These are phyloP conservation scores for Cardiospermum halicacabum DNA, from an alignment of 345 rosid species.

Conservation along the genomic window DNA sequence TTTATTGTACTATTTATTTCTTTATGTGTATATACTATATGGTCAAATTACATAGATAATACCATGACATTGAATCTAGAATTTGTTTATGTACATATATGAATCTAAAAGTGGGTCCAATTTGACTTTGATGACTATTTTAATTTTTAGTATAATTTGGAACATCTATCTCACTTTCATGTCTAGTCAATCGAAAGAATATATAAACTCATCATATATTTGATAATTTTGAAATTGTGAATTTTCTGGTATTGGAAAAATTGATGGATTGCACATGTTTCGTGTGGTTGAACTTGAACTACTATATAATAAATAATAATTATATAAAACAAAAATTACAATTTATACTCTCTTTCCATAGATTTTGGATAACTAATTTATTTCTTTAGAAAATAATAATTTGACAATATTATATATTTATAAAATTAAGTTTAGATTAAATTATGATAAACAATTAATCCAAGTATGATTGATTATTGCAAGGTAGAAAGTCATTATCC, in stretches of 20 bases:
- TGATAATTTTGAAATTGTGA: background rate
- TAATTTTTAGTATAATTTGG: background rate
- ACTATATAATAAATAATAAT: background rate
- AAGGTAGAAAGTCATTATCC: constrained; percentile 9
- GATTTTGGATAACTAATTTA: too few species aligned
- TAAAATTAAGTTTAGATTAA: too few species aligned
- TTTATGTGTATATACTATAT: too few species aligned
- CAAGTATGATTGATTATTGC: background rate
- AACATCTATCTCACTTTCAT: background rate
- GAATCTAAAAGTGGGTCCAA: background rate
- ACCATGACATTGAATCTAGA: background rate
- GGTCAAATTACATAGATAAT: constrained; percentile 6
- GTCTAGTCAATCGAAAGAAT: background rate
- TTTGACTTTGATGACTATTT: constrained; percentile 1
- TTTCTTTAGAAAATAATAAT: too few species aligned
- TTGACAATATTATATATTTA: too few species aligned
- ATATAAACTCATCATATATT: background rate
- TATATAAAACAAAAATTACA: background rate
- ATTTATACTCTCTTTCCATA: background rate
- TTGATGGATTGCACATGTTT: constrained; percentile 1
- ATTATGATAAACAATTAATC: background rate
- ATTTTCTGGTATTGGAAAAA: background rate
- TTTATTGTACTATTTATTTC: too few species aligned
- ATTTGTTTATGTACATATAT: background rate
- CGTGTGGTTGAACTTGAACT: background rate